Evolutionary conservation across 2,329 filamentous ascomycete species (phyloP).

Genomic region (Ustulina deusta): DNA sequence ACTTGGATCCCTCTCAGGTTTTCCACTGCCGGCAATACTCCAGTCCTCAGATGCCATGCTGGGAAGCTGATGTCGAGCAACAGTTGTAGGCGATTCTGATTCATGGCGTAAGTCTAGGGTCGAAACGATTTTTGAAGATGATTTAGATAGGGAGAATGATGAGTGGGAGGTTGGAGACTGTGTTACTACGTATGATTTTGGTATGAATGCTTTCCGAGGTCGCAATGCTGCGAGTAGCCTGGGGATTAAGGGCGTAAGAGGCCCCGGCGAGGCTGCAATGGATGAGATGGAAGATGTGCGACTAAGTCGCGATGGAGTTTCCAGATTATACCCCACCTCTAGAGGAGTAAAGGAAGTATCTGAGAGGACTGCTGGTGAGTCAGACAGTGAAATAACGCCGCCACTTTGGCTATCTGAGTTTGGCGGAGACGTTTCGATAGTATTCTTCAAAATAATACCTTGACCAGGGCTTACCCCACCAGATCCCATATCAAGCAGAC

Average conservation of each 20-base stretch:
- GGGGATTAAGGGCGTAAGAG: background rate
- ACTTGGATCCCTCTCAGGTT: background rate
- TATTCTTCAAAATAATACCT: background rate
- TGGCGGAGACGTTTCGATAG: background rate
- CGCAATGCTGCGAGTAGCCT: background rate
- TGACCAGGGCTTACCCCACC: background rate
- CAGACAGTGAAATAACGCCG: background rate
- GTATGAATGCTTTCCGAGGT: background rate
- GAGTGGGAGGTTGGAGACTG: background rate
- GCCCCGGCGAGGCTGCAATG: background rate
- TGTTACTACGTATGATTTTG: background rate
- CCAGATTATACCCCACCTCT: background rate
- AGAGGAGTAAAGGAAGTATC: background rate
- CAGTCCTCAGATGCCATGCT: background rate
- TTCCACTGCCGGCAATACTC: background rate
- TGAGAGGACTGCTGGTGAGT: background rate
- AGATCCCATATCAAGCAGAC: background rate
- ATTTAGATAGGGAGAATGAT: background rate
- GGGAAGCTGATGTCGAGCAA: background rate
- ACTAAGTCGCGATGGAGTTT: background rate
- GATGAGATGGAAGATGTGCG: background rate
- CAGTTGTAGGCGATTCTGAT: background rate
- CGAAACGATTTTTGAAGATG: background rate
- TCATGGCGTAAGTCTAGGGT: too few relatives aligned
- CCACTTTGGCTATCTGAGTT: background rate